A percentile compares a stretch with the other conserved stretches of the same genome.
phyloP scores from a whole-genome alignment of 2,329 filamentous ascomycete species.

The Scedosporium minutisporum region DNA sequence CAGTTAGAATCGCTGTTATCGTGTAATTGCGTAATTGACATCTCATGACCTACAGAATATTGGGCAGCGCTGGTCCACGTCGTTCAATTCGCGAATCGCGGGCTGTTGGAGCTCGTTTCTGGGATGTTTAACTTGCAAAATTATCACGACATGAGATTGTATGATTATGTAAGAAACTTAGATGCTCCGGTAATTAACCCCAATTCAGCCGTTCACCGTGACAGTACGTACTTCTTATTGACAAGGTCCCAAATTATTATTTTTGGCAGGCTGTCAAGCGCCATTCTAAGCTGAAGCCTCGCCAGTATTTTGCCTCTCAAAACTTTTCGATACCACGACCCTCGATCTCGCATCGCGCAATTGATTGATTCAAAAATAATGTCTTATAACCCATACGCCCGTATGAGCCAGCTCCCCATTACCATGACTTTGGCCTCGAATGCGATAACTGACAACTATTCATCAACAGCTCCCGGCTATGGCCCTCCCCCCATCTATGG shows the following conservation, averaged over 20 bases:
- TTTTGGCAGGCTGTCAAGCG: not conserved
- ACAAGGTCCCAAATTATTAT: not conserved
- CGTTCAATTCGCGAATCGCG: not conserved
- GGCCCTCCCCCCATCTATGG: conserved; percentile 66
- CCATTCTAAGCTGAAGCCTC: not conserved
- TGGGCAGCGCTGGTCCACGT: not conserved
- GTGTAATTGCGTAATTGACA: not conserved
- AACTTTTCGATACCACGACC: not conserved
- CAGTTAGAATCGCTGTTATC: not conserved
- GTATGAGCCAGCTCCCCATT: conserved; percentile 21
- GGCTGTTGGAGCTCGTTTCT: not conserved
- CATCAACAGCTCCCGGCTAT: conserved; percentile 32
- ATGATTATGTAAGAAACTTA: not conserved
- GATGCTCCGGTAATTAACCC: not conserved
- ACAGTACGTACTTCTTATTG: not conserved
- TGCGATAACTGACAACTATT: not conserved
- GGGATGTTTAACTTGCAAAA: not conserved
- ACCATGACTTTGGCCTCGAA: not conserved
- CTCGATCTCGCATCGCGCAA: not conserved
- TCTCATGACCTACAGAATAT: not conserved
- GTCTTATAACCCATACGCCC: conserved; percentile 54
- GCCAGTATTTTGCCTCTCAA: not conserved
- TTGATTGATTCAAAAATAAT: conserved; percentile 22
- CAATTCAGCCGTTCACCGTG: not conserved
- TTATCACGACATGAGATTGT: not conserved